Base-by-base conservation (phyloP, 192 early-diverging fungal genomes). In the Coemansia brasiliensis region DNA sequence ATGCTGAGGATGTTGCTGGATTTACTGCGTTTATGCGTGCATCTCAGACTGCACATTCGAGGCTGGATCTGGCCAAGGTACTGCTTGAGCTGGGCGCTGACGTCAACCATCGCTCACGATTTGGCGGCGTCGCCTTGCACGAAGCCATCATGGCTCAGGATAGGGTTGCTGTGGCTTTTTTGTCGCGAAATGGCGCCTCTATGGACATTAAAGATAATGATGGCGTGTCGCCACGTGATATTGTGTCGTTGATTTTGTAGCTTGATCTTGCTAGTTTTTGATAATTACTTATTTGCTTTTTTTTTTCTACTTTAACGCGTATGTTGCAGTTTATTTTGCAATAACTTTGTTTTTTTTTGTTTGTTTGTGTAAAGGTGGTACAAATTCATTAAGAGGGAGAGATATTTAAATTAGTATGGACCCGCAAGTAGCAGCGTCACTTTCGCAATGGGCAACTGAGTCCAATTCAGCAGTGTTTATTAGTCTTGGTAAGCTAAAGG, bases 1-100 rank as follows among this genome's bases (percentile, higher is more conserved):
- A 77, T 26, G 55, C 48, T 3, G 52, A 41, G 46, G 74, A 77
- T 25, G 68, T 77, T 3, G 74, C 63, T 5, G 74, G 74, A 22
- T 77, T 77, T 27, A 77, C 74, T 9, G 74, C 74, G 38, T 77
- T 77, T 52, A 77, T 77, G 74, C 63, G 74, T 0, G 74, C 74
- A 10, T 66, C 74, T 55, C 74, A 77, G 37, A 76, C 73, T 7
- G 53, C 32, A 0, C 60, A 77, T 16, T 70, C 74, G 39, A 21
- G 74, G 32, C 27, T 70, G 6, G 74, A 77, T 45, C 35, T 77
- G 60, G 74, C 74, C 1, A 15, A 45, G 8, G 64, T 60, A 48
- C 49, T 77, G 13, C 26, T 77, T 55, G 64, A 43, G 10, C 25
- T 77, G 67, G 74, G 74, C 21, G 74, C 74, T 0, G 48, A 63